Evolutionary conservation across 2,329 filamentous ascomycete species (phyloP).

Genomic region (Colletotrichum cereale): DNA sequence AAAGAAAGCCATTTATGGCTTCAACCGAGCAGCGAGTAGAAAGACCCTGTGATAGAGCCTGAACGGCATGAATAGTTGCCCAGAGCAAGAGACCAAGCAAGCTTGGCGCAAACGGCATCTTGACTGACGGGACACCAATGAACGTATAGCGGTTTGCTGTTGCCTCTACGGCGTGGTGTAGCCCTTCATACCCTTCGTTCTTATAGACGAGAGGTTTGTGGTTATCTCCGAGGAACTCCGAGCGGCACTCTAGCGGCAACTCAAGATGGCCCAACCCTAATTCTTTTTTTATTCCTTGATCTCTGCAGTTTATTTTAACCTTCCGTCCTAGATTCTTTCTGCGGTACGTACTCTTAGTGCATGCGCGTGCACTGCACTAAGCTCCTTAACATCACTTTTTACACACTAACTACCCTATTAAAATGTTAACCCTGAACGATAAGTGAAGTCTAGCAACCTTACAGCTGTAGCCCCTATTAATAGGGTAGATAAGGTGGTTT

Average conservation of each 20-base stretch:
- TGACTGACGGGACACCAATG: not conserved
- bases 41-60: not conserved
- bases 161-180: not conserved
- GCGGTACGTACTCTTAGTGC: too few relatives aligned
- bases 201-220: not conserved
- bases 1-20: not conserved
- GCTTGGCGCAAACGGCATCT: slow-evolving; percentile 13
- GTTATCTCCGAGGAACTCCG: not conserved
- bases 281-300: not conserved
- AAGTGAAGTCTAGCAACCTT: too few relatives aligned
- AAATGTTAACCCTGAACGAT: too few relatives aligned
- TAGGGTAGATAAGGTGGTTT: too few relatives aligned
- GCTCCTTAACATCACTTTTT: too few relatives aligned
- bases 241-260: not conserved
- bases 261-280: not conserved
- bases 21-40: slow-evolving; percentile 13
- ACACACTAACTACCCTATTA: too few relatives aligned
- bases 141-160: not conserved
- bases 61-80: not conserved
- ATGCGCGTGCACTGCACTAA: too few relatives aligned
- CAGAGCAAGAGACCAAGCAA: not conserved
- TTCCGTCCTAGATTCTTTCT: too few relatives aligned
- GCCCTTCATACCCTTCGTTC: not conserved
- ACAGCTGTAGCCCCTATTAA: too few relatives aligned
- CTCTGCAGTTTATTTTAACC: too few relatives aligned